Evolutionary conservation across 1,139 yeast genomes (phyloP).

Genomic region (Cylindricascospora bacillispora): DNA sequence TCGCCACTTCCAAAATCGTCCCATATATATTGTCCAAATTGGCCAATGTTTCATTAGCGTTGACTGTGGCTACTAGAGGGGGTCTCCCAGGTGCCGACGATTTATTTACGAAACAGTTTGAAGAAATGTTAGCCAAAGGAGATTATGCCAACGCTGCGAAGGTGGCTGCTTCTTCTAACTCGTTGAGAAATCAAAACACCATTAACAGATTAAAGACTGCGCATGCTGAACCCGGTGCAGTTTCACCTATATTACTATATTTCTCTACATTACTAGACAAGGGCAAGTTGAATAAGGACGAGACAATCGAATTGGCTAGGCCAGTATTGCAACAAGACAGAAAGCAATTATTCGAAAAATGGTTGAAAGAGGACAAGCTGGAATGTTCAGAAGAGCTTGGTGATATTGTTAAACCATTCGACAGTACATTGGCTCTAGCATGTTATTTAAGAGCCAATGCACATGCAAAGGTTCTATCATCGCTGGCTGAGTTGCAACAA

Average conservation of each 20-base stretch:
- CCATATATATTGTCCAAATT: conserved; percentile 84
- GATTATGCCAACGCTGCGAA: conserved; percentile 90
- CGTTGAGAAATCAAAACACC: conserved; percentile 88
- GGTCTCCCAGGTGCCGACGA: conserved; percentile 96
- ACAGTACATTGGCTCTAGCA: conserved; percentile 75
- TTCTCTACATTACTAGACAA: conserved; percentile 85
- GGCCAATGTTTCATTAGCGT: conserved; percentile 76
- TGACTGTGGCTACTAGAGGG: conserved; percentile 86
- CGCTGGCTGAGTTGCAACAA: conserved; percentile 91
- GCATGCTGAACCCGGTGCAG: conserved; percentile 93
- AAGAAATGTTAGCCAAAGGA: conserved; percentile 68
- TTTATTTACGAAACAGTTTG: conserved; percentile 84
- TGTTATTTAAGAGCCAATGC: conserved; percentile 79
- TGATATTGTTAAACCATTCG: conserved; percentile 85
- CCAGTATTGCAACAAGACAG: conserved; percentile 96
- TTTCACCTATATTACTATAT: conserved; percentile 87
- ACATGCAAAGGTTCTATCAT: conserved; percentile 82
- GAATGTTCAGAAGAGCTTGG: conserved; percentile 94
- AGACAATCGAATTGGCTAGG: conserved; percentile 86
- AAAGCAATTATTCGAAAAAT: conserved; percentile 85
- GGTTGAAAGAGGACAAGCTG: conserved; percentile 90
- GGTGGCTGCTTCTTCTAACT: conserved; percentile 92
- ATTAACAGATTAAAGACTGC: conserved; percentile 83
- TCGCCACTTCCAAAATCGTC: conserved; percentile 72
- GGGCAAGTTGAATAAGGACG: conserved; percentile 86